Conservation (phyloP, 306 rosid genomes). For the Ziziphus jujuba region DNA sequence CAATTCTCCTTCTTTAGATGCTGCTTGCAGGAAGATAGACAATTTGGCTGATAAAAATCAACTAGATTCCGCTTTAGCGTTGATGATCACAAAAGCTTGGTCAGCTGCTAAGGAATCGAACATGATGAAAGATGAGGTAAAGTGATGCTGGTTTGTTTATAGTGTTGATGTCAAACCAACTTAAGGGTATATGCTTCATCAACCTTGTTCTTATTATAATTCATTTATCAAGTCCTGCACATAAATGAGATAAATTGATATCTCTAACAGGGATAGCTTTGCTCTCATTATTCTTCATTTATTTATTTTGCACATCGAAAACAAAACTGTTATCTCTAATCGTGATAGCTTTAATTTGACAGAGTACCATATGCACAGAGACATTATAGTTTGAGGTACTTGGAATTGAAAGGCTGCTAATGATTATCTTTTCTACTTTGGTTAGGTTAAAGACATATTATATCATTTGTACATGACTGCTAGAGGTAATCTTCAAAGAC, state of each 20-base stretch:
- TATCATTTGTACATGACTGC: constrained; percentile 81
- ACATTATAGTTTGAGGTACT: background rate
- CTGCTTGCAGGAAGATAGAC: constrained; percentile 95
- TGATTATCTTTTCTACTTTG: background rate
- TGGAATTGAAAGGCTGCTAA: background rate
- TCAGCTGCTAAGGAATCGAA: constrained; percentile 87
- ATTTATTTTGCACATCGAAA: too few species aligned
- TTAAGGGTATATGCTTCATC: background rate
- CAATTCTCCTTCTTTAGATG: constrained; percentile 77
- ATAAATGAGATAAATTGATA: too few species aligned
- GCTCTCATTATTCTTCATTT: too few species aligned
- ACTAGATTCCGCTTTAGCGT: constrained; percentile 81
- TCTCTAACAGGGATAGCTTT: too few species aligned
- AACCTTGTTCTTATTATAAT: background rate
- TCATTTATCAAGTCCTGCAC: too few species aligned
- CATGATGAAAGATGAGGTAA: constrained; percentile 88
- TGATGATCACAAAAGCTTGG: constrained; percentile 99
- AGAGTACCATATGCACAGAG: background rate
- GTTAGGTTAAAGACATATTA: constrained; percentile 75
- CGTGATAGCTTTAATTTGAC: too few species aligned
- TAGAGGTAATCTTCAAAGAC: constrained; percentile 80
- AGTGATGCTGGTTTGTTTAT: background rate
- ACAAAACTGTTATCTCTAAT: too few species aligned
- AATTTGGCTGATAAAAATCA: constrained; percentile 79
- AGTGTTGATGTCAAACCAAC: background rate